A percentile compares a stretch with the other conserved stretches of the same genome.
Evolutionary conservation across 116 monocot genomes (phyloP).

Genomic region (Posidonia oceanica): DNA sequence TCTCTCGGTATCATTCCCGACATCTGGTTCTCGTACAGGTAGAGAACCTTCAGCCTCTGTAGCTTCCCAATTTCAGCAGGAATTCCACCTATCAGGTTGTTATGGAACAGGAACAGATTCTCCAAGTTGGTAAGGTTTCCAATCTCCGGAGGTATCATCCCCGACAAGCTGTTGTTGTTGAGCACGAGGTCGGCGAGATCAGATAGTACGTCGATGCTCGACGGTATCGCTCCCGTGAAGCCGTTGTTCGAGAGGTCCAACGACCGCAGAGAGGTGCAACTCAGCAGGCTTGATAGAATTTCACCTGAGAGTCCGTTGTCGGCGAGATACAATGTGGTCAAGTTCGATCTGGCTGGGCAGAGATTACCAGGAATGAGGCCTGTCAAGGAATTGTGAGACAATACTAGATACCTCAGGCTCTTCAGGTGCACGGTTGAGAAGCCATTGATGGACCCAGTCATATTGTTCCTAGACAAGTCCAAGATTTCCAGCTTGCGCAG

Average conservation of each 20-base stretch:
- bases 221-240: constrained; percentile 51
- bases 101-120: constrained; percentile 71
- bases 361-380: constrained; percentile 20
- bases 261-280: constrained; percentile 48
- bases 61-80: constrained; percentile 70
- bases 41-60: constrained; percentile 35
- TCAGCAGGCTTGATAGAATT: constrained; percentile 19
- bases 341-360: constrained; percentile 5
- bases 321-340: constrained; percentile 7
- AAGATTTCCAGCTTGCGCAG: constrained; percentile 38
- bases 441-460: constrained; percentile 33
- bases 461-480: constrained; percentile 64
- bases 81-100: constrained; percentile 43
- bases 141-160: constrained; percentile 45
- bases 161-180: constrained; percentile 73
- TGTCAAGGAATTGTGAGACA: constrained; percentile 50
- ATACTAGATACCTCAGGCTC: constrained; percentile 56
- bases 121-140: constrained; percentile 66
- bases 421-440: constrained; percentile 39
- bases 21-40: constrained; percentile 84
- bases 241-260: constrained; percentile 79
- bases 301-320: constrained; percentile 10
- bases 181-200: constrained; percentile 50
- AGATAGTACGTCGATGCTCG: constrained; percentile 27
- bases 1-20: constrained; percentile 61